Base-by-base conservation (phyloP, 75 land plant genomes). In the Picea glauca region DNA sequence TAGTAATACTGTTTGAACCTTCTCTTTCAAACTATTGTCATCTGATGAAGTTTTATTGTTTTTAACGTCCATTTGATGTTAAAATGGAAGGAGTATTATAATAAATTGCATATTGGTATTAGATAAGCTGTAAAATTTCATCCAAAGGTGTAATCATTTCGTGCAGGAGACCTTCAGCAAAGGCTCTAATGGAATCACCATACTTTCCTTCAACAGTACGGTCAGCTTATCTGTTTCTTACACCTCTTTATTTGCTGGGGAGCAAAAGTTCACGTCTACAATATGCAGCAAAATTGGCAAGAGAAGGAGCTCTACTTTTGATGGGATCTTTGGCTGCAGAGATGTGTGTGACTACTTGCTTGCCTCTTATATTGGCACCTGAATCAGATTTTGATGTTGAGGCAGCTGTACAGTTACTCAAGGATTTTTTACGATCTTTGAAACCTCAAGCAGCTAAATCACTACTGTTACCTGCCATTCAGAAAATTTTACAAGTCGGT, bases 401-500 rank as follows among this genome's bases (percentile, higher is more conserved):
- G 70, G 89, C 82, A 76, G 92, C 88, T 58, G 80, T 83, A 13
- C 74, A 72, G 67, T 62, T 95, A n/a, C 82, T 95, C 14, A 87
- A 79, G 65, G 95, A 90, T 77, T 88, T 93, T 61, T 79, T 95
- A 70, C 89, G 83, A 59, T 87, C 87, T 68, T 77, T 95, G 77
- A 87, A 76, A 18, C 83, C 82, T 76, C 84, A 87, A 72, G 94
- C 90, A 75, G 85, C 86, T 73, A 87, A 79, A 77, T 64, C 40
- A 63, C 56, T 87, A 67, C 60, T 95, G 23, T 33, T 95, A 46
- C 94, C 96, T 30, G 66, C 81, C 15, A 78, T 95, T 63, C 92
- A 91, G 77, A 90, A 88, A 83, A 80, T 93, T 65, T 62, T 95
- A 78, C 98, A 95, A 93, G 98, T 87, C 77, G 86, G 94, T 87